Evolutionary conservation across 257 asterid genomes (phyloP).

Genomic region (Solanum pennellii): DNA sequence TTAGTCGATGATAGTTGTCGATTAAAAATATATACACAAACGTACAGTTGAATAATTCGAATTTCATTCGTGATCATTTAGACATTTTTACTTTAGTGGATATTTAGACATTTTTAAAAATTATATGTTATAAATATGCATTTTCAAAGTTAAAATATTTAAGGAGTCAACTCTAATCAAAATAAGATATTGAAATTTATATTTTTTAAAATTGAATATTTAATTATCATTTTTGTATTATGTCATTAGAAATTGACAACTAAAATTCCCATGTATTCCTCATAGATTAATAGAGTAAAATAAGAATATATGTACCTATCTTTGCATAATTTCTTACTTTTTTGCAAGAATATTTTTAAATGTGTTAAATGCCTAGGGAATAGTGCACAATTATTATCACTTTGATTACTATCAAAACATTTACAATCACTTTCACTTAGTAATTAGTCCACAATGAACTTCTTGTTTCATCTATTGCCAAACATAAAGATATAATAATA

Average conservation of each 20-base stretch:
- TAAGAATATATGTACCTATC: neutral
- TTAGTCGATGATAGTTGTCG: neutral
- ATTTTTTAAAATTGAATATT: too few relatives aligned
- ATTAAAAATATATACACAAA: neutral
- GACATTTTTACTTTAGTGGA: neutral
- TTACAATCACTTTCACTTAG: neutral
- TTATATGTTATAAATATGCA: neutral
- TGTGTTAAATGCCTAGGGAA: neutral
- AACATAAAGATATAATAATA: neutral
- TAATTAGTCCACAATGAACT: neutral
- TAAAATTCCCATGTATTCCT: neutral
- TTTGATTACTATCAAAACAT: too few relatives aligned
- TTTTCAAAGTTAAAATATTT: neutral
- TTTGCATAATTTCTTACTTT: neutral
- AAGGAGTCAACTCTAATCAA: neutral
- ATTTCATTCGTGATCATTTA: neutral
- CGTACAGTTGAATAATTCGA: neutral
- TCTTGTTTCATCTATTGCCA: neutral
- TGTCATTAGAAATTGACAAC: neutral
- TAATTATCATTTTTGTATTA: neutral
- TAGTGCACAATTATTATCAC: neutral
- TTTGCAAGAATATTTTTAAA: neutral
- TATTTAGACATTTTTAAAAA: neutral
- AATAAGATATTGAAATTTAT: too few relatives aligned
- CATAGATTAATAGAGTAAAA: neutral